These are phyloP conservation scores for Boletellus emodensis DNA, from an alignment of 768 basidiomycete species.

Conservation along the genomic window DNA sequence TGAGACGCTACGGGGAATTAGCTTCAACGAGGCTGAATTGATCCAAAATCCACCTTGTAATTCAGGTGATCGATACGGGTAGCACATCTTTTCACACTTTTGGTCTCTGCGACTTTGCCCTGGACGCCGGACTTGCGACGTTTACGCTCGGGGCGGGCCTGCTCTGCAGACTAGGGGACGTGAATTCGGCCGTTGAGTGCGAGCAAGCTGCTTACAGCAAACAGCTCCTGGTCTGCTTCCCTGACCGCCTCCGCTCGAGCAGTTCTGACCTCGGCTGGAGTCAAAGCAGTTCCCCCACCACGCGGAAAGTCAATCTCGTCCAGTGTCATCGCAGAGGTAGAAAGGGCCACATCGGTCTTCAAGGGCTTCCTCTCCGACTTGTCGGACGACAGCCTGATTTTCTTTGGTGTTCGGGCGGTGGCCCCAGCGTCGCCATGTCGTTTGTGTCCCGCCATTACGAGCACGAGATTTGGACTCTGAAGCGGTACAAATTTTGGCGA, in stretches of 20 bases:
- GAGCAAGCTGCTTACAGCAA: slow-evolving; percentile 45
- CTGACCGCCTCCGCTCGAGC: slow-evolving; percentile 78
- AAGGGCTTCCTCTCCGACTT: slow-evolving; percentile 22
- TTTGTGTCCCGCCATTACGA: slow-evolving; percentile 50
- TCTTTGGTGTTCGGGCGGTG: slow-evolving; percentile 53
- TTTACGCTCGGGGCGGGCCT: slow-evolving; percentile 38
- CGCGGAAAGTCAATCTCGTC: slow-evolving; percentile 93
- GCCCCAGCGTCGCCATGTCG: slow-evolving; percentile 55
- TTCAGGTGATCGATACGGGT: slow-evolving; percentile 88
- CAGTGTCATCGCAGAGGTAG: slow-evolving; percentile 38
- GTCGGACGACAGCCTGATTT: slow-evolving; percentile 44
- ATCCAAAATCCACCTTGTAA: slow-evolving; percentile 64
- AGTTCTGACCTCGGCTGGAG: slow-evolving; percentile 84
- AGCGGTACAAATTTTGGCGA: slow-evolving; percentile 12
- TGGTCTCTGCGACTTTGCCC: slow-evolving; percentile 25
- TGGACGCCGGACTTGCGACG: slow-evolving; percentile 47
- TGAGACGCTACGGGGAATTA: slow-evolving; percentile 54
- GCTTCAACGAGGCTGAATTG: neutral
- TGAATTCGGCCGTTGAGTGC: neutral
- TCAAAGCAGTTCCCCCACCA: slow-evolving; percentile 87
- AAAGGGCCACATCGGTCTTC: slow-evolving; percentile 28
- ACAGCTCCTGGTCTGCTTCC: slow-evolving; percentile 80
- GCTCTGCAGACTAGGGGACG: slow-evolving; percentile 39
- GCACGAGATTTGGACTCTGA: neutral
- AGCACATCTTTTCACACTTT: slow-evolving; percentile 38